Conservation (phyloP, 768 basidiomycete genomes). For the Tulasnella sp. region DNA sequence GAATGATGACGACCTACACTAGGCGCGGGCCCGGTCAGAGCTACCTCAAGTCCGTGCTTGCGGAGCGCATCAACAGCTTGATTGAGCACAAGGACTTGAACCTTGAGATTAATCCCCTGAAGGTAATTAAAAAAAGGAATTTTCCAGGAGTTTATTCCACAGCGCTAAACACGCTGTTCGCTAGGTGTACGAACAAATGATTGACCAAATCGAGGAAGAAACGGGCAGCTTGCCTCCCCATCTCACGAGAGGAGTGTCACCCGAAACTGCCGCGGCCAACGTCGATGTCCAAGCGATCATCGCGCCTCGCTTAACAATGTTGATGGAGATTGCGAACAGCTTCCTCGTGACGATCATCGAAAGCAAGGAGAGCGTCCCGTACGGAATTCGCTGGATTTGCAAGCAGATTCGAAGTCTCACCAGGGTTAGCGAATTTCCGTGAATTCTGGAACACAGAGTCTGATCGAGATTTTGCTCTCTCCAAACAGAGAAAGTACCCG, state of each 20-base stretch:
- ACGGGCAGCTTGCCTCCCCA: slow-evolving; percentile 89
- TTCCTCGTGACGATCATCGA: slow-evolving; percentile 98
- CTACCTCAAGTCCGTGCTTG: slow-evolving; percentile 95
- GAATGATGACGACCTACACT: slow-evolving; percentile 98
- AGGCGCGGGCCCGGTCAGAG: slow-evolving; percentile 98
- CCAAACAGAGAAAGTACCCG: slow-evolving; percentile 88
- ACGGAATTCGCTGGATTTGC: slow-evolving; percentile 99
- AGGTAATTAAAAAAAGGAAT: slow-evolving; percentile 57
- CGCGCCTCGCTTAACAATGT: slow-evolving; percentile 93
- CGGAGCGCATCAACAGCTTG: slow-evolving; percentile 96
- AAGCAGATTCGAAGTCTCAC: slow-evolving; percentile 98
- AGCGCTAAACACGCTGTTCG: neutral
- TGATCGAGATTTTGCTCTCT: neutral
- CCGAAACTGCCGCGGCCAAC: slow-evolving; percentile 93
- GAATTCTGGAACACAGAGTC: neutral
- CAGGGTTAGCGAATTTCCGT: slow-evolving; percentile 56
- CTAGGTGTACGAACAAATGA: slow-evolving; percentile 99
- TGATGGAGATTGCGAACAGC: slow-evolving; percentile 99
- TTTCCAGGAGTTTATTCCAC: neutral
- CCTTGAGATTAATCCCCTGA: slow-evolving; percentile 98
- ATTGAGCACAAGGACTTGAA: slow-evolving; percentile 99
- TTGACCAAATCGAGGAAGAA: slow-evolving; percentile 98
- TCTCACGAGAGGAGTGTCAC: slow-evolving; percentile 89
- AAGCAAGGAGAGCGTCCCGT: slow-evolving; percentile 97
- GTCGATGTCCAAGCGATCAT: slow-evolving; percentile 97